phyloP scores from a whole-genome alignment of 192 early-diverging fungal species.

The Coemansia sp. region DNA sequence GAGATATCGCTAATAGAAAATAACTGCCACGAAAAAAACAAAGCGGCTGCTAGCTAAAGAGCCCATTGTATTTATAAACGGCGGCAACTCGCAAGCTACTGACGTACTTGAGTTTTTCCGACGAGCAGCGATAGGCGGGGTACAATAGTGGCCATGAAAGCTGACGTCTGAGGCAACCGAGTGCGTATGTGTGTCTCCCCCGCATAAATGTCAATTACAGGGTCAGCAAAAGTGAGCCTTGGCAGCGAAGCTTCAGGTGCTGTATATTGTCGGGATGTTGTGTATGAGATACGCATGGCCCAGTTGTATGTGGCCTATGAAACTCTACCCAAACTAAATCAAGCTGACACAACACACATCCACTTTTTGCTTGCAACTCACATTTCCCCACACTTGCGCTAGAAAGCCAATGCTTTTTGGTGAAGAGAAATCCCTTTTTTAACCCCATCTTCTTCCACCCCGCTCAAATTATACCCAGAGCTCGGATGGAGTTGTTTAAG shows the following conservation, averaged over 20 bases:
- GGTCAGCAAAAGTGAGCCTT: not conserved
- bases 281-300: constrained; percentile 28
- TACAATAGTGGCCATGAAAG: not conserved
- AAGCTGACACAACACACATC: constrained; percentile 3
- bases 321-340: constrained; percentile 14
- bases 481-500: not conserved
- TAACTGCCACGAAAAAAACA: not conserved
- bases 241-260: not conserved
- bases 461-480: not conserved
- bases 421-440: not conserved
- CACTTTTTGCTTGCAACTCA: not conserved
- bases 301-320: constrained; percentile 8
- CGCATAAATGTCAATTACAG: not conserved
- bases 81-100: not conserved
- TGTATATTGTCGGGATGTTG: not conserved
- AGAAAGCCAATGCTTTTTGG: not conserved
- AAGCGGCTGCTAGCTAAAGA: not conserved
- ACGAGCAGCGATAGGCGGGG: constrained; percentile 5
- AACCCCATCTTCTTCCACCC: not conserved
- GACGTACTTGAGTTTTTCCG: not conserved
- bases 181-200: not conserved
- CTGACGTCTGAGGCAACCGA: not conserved
- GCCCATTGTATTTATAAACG: not conserved
- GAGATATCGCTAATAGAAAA: not conserved
- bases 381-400: not conserved